Evolutionary conservation across 306 rosid species (phyloP), one percentile per base, ranked within the genome.

Genomic region (Vigna trinervia): DNA sequence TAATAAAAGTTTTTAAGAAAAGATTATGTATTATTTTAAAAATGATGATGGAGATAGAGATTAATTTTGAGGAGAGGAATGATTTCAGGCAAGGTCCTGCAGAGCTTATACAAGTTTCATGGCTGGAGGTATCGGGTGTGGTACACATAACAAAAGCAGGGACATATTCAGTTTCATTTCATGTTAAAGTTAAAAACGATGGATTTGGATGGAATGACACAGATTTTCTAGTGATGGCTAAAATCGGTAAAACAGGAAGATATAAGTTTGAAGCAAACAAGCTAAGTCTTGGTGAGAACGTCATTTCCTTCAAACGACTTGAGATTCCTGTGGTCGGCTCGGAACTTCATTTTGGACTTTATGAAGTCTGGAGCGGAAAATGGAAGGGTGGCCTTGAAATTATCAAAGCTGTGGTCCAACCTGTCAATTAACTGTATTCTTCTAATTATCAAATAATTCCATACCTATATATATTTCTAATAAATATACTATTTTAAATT

Each of bases 351-450:
- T 93, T 93, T 34, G 98, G 98, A 23, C 79, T 93, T 54, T 93
- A 93, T 66, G 98, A 93, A 85, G 97, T 93, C 19, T 93, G 98
- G 98, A 91, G 91, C 8, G 95, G 90, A 5, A 88, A 83, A 82
- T 93, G 98, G 97, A 93, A 93, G 75, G 97, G 98, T 17, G 98
- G 98, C 8, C 81, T 93, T 12, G 15, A 19, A 43, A 91, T 93
- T 36, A 17, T 81, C n/a, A 10, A 59, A 3, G 95, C 93, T 0
- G 1, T 8, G 3, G 57, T 78, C 2, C 0, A 1, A 22, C 8
- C 8, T 1, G 8, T 22, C 23, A 22, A 22, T 22, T 22, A 22
- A 22, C 23, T 22, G 0, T 22, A 22, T 22, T 22, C 23, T 22
- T 22, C 23, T 1, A 22, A 22, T 22, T 26, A 26, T 26, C 28